Evolutionary conservation across 2,329 filamentous ascomycete species (phyloP).

Genomic region (Endoconidiophora laricicola): DNA sequence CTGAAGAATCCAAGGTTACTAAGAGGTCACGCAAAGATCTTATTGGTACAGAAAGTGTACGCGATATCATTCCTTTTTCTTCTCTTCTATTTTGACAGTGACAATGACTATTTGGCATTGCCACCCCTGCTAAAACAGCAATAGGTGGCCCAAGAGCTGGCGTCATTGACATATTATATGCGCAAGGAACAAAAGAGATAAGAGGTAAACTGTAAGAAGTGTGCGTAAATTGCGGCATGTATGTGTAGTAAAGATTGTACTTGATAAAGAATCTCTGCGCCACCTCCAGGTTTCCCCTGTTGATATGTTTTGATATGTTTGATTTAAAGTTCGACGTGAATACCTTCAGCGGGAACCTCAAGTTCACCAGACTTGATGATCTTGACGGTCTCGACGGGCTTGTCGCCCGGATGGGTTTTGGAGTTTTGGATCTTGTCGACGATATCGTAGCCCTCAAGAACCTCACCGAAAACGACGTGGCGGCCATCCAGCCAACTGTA

Average conservation of each 20-base stretch:
- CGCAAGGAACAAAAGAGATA: neutral
- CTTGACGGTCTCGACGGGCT: slow-evolving; percentile 52
- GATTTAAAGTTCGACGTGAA: slow-evolving; percentile 69
- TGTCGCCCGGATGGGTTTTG: slow-evolving; percentile 48
- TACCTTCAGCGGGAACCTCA: slow-evolving; percentile 77
- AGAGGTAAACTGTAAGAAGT: neutral
- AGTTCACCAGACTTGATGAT: slow-evolving; percentile 75
- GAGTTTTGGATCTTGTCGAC: slow-evolving; percentile 63
- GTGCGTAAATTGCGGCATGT: neutral
- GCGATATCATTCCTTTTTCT: too few relatives aligned
- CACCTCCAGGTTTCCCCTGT: neutral
- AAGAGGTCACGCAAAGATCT: too few relatives aligned
- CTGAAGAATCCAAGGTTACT: too few relatives aligned
- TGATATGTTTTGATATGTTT: neutral
- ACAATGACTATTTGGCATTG: neutral
- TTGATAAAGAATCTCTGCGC: neutral
- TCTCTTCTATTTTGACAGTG: too few relatives aligned
- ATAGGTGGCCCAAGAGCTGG: too few relatives aligned
- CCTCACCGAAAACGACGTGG: slow-evolving; percentile 80
- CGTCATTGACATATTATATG: too few relatives aligned
- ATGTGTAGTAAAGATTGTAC: too few relatives aligned
- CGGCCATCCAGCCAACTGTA: slow-evolving; percentile 62
- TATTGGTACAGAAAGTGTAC: too few relatives aligned
- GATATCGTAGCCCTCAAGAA: slow-evolving; percentile 70
- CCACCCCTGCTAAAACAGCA: neutral